A percentile compares a stretch with the other conserved stretches of the same genome.
Conservation (phyloP, 768 basidiomycete species). For the Dictyophora rubrovolvata region DNA sequence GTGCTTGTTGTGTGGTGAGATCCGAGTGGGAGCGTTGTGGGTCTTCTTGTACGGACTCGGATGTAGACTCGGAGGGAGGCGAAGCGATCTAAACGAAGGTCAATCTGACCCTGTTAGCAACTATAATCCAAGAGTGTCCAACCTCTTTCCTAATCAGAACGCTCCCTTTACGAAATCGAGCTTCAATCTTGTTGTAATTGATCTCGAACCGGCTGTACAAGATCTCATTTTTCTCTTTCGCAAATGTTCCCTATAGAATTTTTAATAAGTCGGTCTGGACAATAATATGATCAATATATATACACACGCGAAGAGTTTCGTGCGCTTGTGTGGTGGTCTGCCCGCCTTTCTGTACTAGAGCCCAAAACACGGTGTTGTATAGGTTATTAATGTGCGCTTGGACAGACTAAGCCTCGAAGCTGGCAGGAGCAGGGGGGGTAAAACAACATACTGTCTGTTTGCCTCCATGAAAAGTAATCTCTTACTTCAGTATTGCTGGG, state of each 20-base stretch:
- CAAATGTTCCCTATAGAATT: slow-evolving; percentile 64
- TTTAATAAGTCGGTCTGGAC: too few species aligned
- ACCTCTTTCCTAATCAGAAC: slow-evolving; percentile 58
- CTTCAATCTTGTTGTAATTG: slow-evolving; percentile 75
- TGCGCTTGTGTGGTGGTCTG: slow-evolving; percentile 75
- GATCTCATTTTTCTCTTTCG: slow-evolving; percentile 87
- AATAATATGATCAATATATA: neutral
- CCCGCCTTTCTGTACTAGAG: slow-evolving; percentile 76
- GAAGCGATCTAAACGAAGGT: neutral
- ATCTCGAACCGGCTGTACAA: slow-evolving; percentile 71
- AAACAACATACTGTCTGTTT: slow-evolving; percentile 76
- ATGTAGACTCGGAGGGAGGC: neutral
- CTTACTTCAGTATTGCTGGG: slow-evolving; percentile 60
- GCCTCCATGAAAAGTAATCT: slow-evolving; percentile 95
- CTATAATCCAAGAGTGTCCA: too few species aligned
- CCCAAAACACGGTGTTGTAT: slow-evolving; percentile 96
- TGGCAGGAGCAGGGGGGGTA: slow-evolving; percentile 9
- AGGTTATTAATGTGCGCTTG: slow-evolving; percentile 96
- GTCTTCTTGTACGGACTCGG: neutral
- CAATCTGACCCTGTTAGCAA: too few species aligned
- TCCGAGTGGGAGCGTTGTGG: neutral
- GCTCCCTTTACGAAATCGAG: slow-evolving; percentile 77
- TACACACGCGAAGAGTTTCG: slow-evolving; percentile 56
- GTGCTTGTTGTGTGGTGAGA: slow-evolving; percentile 13
- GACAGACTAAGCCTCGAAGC: slow-evolving; percentile 15